Evolutionary conservation across 2,329 filamentous ascomycete species (phyloP).

Genomic region (Truncatella angustata): DNA sequence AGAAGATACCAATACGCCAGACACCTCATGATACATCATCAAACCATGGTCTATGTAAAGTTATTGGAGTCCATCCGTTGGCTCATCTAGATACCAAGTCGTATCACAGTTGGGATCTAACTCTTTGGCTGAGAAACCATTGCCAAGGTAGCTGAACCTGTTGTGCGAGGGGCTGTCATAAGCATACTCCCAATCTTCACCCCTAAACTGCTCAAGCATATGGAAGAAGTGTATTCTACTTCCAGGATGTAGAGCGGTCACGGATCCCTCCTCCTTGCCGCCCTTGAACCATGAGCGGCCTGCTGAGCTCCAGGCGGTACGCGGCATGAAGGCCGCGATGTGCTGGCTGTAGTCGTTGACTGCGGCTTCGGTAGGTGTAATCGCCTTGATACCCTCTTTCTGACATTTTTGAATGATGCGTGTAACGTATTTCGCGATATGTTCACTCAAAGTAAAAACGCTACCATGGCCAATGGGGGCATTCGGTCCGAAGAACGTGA

Average conservation of each 20-base stretch:
- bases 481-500: constrained; percentile 53
- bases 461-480: constrained; percentile 49
- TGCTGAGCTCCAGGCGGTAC: constrained; percentile 46
- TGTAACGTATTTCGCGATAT: constrained; percentile 52
- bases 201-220: constrained; percentile 48
- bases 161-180: constrained; percentile 39
- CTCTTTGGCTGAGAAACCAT: constrained; percentile 50
- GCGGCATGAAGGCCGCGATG: constrained; percentile 49
- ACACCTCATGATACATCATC: neutral
- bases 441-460: constrained; percentile 49
- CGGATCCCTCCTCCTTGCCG: constrained; percentile 39
- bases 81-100: constrained; percentile 41
- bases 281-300: constrained; percentile 54
- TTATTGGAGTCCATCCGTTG: neutral
- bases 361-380: constrained; percentile 43
- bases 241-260: constrained; percentile 50
- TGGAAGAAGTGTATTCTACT: constrained; percentile 52
- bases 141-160: constrained; percentile 50
- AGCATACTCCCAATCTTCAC: constrained; percentile 53
- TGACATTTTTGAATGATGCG: constrained; percentile 48
- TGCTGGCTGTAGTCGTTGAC: constrained; percentile 51
- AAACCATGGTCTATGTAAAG: neutral
- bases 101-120: constrained; percentile 33
- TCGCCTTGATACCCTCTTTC: constrained; percentile 45
- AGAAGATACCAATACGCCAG: neutral